Evolutionary conservation across 257 asterid species (phyloP).

Genomic region (Solanum tacnaense): DNA sequence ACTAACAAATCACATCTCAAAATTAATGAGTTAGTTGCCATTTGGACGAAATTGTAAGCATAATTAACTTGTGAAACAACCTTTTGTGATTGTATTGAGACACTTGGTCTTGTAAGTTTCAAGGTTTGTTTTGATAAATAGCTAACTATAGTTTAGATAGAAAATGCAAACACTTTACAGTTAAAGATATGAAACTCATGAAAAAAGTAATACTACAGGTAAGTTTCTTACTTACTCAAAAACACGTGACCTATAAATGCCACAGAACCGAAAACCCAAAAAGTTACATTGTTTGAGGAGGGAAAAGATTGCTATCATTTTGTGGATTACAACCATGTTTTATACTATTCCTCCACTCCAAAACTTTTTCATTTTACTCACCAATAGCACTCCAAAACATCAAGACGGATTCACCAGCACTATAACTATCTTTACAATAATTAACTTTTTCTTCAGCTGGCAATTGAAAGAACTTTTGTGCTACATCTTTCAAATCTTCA

Average conservation of each 20-base stretch:
- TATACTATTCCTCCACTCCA: slow-evolving; percentile 51
- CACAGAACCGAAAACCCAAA: not conserved
- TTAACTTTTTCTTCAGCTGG: slow-evolving; percentile 37
- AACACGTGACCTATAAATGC: not conserved
- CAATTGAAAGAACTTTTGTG: slow-evolving; percentile 24
- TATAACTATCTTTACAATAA: slow-evolving; percentile 23
- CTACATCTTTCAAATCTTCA: slow-evolving; percentile 25
- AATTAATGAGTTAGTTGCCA: not conserved
- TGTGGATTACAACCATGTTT: slow-evolving; percentile 18
- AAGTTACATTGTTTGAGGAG: not conserved
- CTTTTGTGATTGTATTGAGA: not conserved
- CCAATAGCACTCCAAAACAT: slow-evolving; percentile 2
- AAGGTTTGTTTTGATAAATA: not conserved
- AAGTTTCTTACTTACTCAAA: not conserved
- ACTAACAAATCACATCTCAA: not conserved
- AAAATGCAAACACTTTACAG: too few species aligned
- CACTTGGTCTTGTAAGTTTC: not conserved
- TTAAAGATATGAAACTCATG: too few species aligned
- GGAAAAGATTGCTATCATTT: not conserved
- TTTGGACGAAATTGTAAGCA: too few species aligned
- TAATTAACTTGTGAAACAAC: too few species aligned
- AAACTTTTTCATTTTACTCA: slow-evolving; percentile 18
- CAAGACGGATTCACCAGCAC: slow-evolving; percentile 20
- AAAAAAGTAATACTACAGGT: too few species aligned
- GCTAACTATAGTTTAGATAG: too few species aligned